Evolutionary conservation across 2,329 filamentous ascomycete genomes (phyloP), one percentile per base, ranked within the genome.

Genomic region (Talaromyces sp.): DNA sequence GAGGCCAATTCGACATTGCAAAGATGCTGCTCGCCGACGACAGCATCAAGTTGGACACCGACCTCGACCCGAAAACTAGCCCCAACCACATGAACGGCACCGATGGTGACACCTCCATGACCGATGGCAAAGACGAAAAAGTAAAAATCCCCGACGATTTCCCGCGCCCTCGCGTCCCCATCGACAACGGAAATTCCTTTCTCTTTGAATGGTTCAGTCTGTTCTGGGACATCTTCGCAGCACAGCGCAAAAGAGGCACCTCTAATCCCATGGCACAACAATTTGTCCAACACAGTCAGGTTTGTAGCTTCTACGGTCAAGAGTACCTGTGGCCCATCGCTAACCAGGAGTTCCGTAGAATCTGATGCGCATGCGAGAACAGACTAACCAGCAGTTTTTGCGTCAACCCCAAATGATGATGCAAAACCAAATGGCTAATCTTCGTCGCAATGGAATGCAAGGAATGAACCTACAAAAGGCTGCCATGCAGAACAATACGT

Each of bases 171-270:
- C 75, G 69, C 60, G 69, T 85, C 6, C 88, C 92, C 12, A 87
- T 87, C 65, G 81, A 78, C 63, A 64, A 84, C 84, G 60, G 89
- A 89, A 69, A 90, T 85, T 91, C 91, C 30, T 98, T 99, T 71
- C 82, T 99, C n/a, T 89, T 92, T 68, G 95, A 98, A 71, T 99
- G 95, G 95, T 99, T 96, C 81, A 91, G 89, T 72, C 85, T 97
- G 58, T 99, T 99, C 76, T 98, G 92, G 92, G 95, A 99, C 71
- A 92, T 98, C 68, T 96, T 90, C 77, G 87, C 87, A 72, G 91
- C 92, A 61, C 90, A 94, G 73, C 89, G 91, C 71, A 85, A 83
- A 70, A 88, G 87, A 74, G 85, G 85, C 60, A 83, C 50, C 7
- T 33, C 83, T 61, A 87, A 82, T 72, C 76, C 80, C 30, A 84